Conservation (phyloP, 208 protist genomes). For the Crithidia sp. region DNA sequence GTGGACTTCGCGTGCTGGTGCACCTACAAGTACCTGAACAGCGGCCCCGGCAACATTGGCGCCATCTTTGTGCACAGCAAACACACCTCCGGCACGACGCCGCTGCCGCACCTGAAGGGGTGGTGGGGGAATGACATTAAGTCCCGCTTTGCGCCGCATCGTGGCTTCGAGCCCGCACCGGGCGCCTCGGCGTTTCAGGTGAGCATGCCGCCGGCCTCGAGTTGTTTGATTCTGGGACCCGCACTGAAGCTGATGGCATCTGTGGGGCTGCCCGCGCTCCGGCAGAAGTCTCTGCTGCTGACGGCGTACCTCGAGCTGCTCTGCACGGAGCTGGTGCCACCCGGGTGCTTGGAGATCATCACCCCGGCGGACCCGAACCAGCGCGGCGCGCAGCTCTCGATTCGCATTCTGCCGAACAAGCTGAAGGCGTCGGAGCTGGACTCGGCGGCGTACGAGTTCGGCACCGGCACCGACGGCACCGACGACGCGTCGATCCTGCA, state of each 20-base stretch:
- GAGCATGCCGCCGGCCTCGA: constrained; percentile 75
- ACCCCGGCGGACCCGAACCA: constrained; percentile 79
- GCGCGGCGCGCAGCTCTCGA: constrained; percentile 90
- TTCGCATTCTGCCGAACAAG: constrained; percentile 76
- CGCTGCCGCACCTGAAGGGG: constrained; percentile 71
- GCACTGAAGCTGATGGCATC: constrained; percentile 89
- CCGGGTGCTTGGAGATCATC: constrained; percentile 75
- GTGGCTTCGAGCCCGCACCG: constrained; percentile 53
- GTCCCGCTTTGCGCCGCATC: constrained; percentile 77
- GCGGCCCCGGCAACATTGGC: constrained; percentile 90
- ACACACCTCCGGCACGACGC: constrained; percentile 54
- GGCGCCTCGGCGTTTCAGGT: constrained; percentile 88
- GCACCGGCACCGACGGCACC: constrained; percentile 30
- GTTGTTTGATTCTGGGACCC: constrained; percentile 69
- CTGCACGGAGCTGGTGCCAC: constrained; percentile 66
- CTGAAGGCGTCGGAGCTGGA: constrained; percentile 21
- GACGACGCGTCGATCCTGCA: constrained; percentile 56
- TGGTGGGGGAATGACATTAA: constrained; percentile 92
- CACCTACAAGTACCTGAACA: constrained; percentile 97
- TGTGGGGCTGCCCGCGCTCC: constrained; percentile 71
- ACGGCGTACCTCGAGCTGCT: constrained; percentile 93
- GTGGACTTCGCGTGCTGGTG: constrained; percentile 97
- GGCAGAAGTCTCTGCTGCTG: constrained; percentile 85
- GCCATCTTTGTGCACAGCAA: constrained; percentile 92
- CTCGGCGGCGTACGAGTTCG: constrained; percentile 46